Evolutionary conservation across 2,329 filamentous ascomycete genomes (phyloP).

Genomic region (Blumeria graminis): DNA sequence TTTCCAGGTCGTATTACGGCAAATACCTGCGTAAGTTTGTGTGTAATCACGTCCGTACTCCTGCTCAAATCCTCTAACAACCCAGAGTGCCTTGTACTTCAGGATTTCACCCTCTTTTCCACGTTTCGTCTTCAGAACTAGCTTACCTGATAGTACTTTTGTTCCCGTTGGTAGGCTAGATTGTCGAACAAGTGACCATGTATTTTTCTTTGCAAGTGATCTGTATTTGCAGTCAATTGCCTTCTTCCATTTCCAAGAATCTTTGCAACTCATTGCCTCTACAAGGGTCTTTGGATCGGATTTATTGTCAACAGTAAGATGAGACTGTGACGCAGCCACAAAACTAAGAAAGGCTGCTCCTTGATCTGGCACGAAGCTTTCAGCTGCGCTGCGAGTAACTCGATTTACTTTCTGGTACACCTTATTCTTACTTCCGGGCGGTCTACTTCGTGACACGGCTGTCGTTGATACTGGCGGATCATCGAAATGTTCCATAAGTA

Average conservation of each 20-base stretch:
- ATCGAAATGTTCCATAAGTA: no score
- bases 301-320: not conserved
- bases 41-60: no score
- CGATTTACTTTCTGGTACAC: no score
- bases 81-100: not conserved
- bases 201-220: no score
- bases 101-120: not conserved
- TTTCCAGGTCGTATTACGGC: not conserved
- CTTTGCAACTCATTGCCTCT: not conserved
- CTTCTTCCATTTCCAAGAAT: not conserved
- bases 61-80: not conserved
- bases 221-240: no score
- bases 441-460: no score
- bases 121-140: not conserved
- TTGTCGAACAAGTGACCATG: no score
- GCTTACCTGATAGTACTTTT: not conserved
- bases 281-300: not conserved
- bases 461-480: no score
- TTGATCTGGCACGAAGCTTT: not conserved
- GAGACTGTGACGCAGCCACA: not conserved
- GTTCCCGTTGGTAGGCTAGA: no score
- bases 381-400: no score
- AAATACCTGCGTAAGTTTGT: not conserved
- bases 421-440: no score
- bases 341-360: not conserved